phyloP scores from a whole-genome alignment of 192 early-diverging fungal genomes.

The Entomortierella parvispora region DNA sequence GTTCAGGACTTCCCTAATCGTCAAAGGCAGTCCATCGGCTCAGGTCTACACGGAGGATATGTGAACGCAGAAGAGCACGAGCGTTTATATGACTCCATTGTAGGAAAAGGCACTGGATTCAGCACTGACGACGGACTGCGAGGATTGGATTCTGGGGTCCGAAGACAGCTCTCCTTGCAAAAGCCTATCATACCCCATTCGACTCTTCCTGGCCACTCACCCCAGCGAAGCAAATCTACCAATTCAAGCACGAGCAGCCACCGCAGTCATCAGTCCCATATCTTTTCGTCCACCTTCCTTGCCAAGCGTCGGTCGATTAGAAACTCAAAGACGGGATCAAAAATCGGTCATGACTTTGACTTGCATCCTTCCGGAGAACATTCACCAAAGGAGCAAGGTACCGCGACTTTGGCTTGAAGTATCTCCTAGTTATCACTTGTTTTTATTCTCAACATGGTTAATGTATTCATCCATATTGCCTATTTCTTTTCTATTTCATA shows the following conservation, averaged over 20 bases:
- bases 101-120: slow-evolving; percentile 12
- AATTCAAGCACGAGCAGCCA: slow-evolving; percentile 40
- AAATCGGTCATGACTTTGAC: slow-evolving; percentile 9
- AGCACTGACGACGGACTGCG: slow-evolving; percentile 24
- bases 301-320: slow-evolving; percentile 29
- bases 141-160: slow-evolving; percentile 19
- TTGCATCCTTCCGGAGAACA: background rate
- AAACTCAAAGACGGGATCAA: slow-evolving; percentile 26
- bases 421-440: no score
- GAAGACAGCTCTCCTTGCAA: slow-evolving; percentile 28
- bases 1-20: slow-evolving; percentile 2
- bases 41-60: slow-evolving; percentile 20
- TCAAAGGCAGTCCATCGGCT: background rate
- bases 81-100: slow-evolving; percentile 12
- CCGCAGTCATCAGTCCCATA: slow-evolving; percentile 24
- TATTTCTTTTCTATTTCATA: slow-evolving; percentile 1
- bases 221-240: slow-evolving; percentile 37
- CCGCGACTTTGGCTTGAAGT: background rate
- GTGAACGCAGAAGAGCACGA: slow-evolving; percentile 42
- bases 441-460: no score
- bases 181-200: slow-evolving; percentile 35
- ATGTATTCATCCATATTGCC: no score
- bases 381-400: slow-evolving; percentile 3
- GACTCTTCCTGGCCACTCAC: slow-evolving; percentile 28
- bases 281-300: slow-evolving; percentile 19